Evolutionary conservation across 345 rosid genomes (phyloP).

Genomic region (Aurinia saxatilis): DNA sequence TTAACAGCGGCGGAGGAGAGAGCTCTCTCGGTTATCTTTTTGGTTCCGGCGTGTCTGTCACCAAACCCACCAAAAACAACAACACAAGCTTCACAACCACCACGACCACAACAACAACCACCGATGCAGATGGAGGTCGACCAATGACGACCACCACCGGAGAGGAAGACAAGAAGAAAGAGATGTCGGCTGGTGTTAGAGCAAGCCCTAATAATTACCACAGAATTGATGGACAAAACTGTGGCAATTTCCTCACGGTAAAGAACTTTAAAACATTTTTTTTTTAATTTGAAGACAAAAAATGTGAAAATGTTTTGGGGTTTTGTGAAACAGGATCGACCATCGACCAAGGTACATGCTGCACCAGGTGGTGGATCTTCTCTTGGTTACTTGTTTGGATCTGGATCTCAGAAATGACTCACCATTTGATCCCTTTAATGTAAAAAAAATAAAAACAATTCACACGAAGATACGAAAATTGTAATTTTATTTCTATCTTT

Average conservation of each 20-base stretch:
- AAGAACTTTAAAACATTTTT: background rate
- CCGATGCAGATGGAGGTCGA: conserved; percentile 50
- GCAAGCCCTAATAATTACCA: conserved; percentile 59
- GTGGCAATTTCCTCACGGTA: conserved; percentile 83
- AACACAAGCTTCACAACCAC: conserved; percentile 18
- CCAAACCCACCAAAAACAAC: conserved; percentile 35
- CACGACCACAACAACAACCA: conserved; percentile 27
- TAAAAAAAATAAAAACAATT: no score
- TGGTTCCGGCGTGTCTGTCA: conserved; percentile 52
- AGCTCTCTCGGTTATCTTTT: conserved; percentile 90
- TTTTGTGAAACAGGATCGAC: conserved; percentile 38
- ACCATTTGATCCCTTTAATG: no score
- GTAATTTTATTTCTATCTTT: conserved; percentile 4
- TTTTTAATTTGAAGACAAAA: no score
- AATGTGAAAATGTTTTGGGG: background rate
- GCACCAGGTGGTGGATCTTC: conserved; percentile 58
- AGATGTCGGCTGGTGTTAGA: conserved; percentile 64
- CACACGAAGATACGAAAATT: background rate
- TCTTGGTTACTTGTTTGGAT: conserved; percentile 46
- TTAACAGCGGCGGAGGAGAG: conserved; percentile 81
- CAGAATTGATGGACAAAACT: conserved; percentile 81
- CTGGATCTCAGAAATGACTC: conserved; percentile 11
- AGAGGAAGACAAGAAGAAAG: conserved; percentile 32
- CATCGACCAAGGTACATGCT: conserved; percentile 51
- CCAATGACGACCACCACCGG: conserved; percentile 27